Conservation (phyloP, 1,284 basidiomycete genomes). For the Earliella scabrosa region DNA sequence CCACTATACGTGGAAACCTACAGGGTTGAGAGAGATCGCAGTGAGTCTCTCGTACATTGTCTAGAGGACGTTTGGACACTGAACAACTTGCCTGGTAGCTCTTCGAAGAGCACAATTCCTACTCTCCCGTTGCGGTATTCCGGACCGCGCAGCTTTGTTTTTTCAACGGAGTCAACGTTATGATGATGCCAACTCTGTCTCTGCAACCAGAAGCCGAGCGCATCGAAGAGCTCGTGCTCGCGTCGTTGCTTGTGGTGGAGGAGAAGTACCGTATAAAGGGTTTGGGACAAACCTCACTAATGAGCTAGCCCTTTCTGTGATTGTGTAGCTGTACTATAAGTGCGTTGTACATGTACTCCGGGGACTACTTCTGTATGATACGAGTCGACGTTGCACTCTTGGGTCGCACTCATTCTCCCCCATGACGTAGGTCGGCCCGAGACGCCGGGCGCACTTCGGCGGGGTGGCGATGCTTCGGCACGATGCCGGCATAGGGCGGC, state of each 20-base stretch:
- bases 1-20: conserved; percentile 13
- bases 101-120: conserved; percentile 3
- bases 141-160: neutral
- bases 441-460: no score
- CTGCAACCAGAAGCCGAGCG: conserved; percentile 11
- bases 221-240: conserved; percentile 11
- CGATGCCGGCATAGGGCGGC: conserved; percentile 9
- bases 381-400: no score
- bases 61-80: no score
- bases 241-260: conserved; percentile 15
- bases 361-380: no score
- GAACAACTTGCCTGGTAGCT: no score
- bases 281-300: no score
- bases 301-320: no score
- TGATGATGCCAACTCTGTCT: conserved; percentile 2
- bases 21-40: conserved; percentile 8
- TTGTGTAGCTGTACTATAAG: no score
- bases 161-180: neutral
- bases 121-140: conserved; percentile 7
- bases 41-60: conserved; percentile 8
- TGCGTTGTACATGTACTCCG: no score
- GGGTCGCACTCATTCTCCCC: no score
- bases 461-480: conserved; percentile 13
- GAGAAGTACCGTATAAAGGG: conserved; percentile 10
- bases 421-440: no score